Evolutionary conservation across 225 moss, liverwort and hornwort species (phyloP).

Genomic region (Lunularia cruciata): DNA sequence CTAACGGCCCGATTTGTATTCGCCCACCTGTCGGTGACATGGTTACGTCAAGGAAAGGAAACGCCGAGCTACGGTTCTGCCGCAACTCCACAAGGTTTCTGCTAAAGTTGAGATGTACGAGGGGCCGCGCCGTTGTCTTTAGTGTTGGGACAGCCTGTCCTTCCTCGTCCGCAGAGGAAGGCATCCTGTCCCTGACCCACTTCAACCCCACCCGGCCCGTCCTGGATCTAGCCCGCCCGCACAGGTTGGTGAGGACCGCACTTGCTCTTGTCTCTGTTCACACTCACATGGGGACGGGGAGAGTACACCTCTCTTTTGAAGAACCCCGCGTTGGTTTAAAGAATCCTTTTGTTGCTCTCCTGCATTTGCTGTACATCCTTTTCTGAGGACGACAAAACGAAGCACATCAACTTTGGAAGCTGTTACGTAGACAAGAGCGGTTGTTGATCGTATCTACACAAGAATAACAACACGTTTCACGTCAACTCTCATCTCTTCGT

Average conservation of each 20-base stretch:
- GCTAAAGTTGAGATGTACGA: conserved; percentile 6
- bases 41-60: conserved; percentile 4
- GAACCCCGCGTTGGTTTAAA: no score
- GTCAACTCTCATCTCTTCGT: no score
- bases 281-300: no score
- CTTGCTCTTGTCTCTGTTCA: no score
- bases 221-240: neutral
- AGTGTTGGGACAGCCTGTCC: conserved; percentile 3
- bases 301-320: no score
- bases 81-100: neutral
- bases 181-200: conserved; percentile 5
- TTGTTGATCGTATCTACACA: no score
- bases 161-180: neutral
- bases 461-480: no score
- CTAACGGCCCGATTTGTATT: neutral
- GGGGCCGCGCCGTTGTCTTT: conserved; percentile 1
- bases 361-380: no score
- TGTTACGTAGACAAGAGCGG: no score
- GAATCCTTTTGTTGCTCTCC: no score
- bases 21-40: conserved; percentile 1
- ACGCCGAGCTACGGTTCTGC: conserved; percentile 15
- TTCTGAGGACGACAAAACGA: no score
- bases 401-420: no score
- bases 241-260: neutral
- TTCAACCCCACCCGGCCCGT: neutral